Evolutionary conservation across 2,329 filamentous ascomycete species (phyloP).

Genomic region (Venturia pyrina): DNA sequence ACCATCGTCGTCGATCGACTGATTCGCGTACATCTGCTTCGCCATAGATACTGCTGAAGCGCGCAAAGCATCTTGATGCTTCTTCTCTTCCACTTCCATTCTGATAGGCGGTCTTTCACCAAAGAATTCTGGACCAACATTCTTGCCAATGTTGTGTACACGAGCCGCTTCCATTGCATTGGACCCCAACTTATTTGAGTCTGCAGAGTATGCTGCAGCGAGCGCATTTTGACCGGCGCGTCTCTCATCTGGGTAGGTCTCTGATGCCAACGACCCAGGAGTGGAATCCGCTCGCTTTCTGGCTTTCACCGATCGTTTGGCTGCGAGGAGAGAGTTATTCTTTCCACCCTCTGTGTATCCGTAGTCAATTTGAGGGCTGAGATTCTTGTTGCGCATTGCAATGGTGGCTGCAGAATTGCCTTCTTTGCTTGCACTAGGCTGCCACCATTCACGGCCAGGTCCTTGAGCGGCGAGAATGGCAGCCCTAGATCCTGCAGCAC

Average conservation of each 20-base stretch:
- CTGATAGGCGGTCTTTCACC: conserved; percentile 64
- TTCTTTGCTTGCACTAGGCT: conserved; percentile 36
- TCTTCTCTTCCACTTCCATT: conserved; percentile 63
- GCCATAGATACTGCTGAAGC: conserved; percentile 87
- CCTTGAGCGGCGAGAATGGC: conserved; percentile 54
- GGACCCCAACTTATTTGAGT: conserved; percentile 30
- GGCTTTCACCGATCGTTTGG: conserved; percentile 62
- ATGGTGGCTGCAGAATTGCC: conserved; percentile 62
- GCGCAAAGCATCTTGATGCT: conserved; percentile 60
- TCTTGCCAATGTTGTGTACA: conserved; percentile 52
- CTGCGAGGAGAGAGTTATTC: conserved; percentile 61
- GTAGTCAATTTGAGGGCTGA: conserved; percentile 36
- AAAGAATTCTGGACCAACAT: conserved; percentile 65
- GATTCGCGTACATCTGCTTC: conserved; percentile 68
- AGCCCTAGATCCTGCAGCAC: conserved; percentile 61
- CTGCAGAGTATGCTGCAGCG: conserved; percentile 59
- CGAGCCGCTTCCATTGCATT: conserved; percentile 50
- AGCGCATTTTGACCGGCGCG: conserved; percentile 59
- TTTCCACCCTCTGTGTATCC: conserved; percentile 41
- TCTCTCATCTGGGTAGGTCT: conserved; percentile 44
- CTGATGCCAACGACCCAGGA: conserved; percentile 28
- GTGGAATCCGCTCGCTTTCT: conserved; percentile 57
- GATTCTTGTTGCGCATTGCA: conserved; percentile 48
- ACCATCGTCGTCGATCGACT: conserved; percentile 51
- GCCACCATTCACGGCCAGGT: conserved; percentile 43